phyloP scores from a whole-genome alignment of 441 rosid species.

The Pelargonium australe region DNA sequence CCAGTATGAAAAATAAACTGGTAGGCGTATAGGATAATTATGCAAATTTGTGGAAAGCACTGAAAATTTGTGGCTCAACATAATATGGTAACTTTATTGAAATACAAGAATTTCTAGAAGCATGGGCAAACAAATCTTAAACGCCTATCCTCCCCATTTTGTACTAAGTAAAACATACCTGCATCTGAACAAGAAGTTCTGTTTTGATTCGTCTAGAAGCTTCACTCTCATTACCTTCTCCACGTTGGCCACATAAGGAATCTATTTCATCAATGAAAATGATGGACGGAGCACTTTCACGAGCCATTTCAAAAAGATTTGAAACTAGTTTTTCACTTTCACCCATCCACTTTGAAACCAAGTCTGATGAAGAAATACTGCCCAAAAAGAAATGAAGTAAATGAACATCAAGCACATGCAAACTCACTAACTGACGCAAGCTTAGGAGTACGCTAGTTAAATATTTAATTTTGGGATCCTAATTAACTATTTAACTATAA shows the following conservation, averaged over 20 bases:
- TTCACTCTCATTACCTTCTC: constrained; percentile 99
- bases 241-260: constrained; percentile 95
- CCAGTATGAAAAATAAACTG: not conserved
- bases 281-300: constrained; percentile 96
- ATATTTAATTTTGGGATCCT: not conserved
- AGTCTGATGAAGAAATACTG: constrained; percentile 94
- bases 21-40: not conserved
- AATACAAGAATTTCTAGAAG: not conserved
- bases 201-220: constrained; percentile 99
- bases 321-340: constrained; percentile 98
- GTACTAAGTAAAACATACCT: constrained; percentile 41
- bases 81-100: not conserved
- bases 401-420: not conserved
- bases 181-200: constrained; percentile 99
- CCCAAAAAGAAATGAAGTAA: constrained; percentile 17
- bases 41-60: not conserved
- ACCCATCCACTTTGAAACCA: constrained; percentile 99
- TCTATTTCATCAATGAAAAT: constrained; percentile 96
- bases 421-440: constrained; percentile 6
- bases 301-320: constrained; percentile 96
- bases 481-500: not conserved
- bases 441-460: not conserved
- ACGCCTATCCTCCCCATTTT: constrained; percentile 8
- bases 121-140: not conserved
- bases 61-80: not conserved